Base-by-base conservation (phyloP, 1,284 basidiomycete species). In the Sporisorium scitamineum region DNA sequence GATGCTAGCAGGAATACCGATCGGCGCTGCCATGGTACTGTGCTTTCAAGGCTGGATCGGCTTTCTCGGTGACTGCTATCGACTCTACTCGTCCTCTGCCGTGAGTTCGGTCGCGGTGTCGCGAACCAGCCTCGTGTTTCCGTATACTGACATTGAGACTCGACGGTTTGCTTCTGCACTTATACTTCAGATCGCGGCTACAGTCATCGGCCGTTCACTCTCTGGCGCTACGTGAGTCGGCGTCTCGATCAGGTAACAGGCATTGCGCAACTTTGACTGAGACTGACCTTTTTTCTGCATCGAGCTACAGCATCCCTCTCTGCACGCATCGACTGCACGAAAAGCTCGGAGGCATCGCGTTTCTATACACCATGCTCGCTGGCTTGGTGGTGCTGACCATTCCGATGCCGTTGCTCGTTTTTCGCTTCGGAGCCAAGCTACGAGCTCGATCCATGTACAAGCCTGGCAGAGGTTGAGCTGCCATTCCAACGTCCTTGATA, bases 31-130 rank as follows among this genome's bases (percentile, higher is more conserved):
- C 1, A 76, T 76, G 73, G 69, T 71, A 22, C 51, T 70, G 13
- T 69, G 68, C 34, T 76, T 76, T 22, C 73, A 76, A 32, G 73
- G 73, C 48, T 76, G 73, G 73, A 64, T 71, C 13, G 60, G 69
- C 22, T 76, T 71, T 37, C 53, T 76, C 8, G 73, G 73, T n/a
- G 73, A 76, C 27, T 70, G 68, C 50, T 76, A 76, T 34, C 64
- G 68, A 1, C 57, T 61, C 10, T 71, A 71, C 51, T 61, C 73
- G 31, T 66, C 72, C 3, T 78, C 76, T 29, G 73, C 73, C 2
- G 71, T 74, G 18, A 31, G 71, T 59, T 20, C 39, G 14, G 39
- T 42, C 39, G 18, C 39, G 39, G n/a, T 20, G 2, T 42, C 10
- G 39, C n/a, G n/a, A 39, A n/a, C 37, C 3, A n/a, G 4, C 9